Evolutionary conservation across 1,284 basidiomycete species (phyloP).

Genomic region (Tremellales sp.): DNA sequence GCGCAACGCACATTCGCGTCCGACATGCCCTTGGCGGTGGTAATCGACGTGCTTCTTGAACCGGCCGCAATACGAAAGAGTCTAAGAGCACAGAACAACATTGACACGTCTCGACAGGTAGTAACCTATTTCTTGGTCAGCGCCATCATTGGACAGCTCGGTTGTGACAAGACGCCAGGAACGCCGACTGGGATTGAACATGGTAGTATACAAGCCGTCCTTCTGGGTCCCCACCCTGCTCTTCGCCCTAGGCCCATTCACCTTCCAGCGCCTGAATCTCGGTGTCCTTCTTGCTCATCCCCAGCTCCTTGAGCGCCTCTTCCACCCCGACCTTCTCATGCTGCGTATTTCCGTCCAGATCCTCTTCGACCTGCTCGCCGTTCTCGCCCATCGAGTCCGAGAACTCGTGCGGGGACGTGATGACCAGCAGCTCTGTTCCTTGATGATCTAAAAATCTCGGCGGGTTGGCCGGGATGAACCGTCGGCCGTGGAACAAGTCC

Average conservation of each 20-base stretch:
- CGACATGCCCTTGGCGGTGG: no score
- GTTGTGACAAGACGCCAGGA: no score
- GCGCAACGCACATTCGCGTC: no score
- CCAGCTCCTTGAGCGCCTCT: slow-evolving; percentile 56
- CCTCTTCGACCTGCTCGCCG: slow-evolving; percentile 56
- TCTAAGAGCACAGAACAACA: no score
- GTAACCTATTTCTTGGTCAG: no score
- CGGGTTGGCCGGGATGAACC: slow-evolving; percentile 58
- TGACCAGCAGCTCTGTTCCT: slow-evolving; percentile 59
- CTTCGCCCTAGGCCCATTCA: slow-evolving; percentile 52
- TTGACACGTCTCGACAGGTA: no score
- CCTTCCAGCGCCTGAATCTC: slow-evolving; percentile 56
- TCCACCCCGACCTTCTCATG: slow-evolving; percentile 52
- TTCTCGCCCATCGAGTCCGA: slow-evolving; percentile 49
- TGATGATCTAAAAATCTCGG: slow-evolving; percentile 57
- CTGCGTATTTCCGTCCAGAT: slow-evolving; percentile 49
- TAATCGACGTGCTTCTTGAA: no score
- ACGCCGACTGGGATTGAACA: no score
- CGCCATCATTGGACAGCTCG: no score
- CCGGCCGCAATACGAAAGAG: no score
- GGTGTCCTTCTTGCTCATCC: slow-evolving; percentile 52
- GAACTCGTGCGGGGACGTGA: slow-evolving; percentile 48
- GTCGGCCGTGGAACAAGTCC: slow-evolving; percentile 38
- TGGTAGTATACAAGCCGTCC: no score
- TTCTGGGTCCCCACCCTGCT: no score